Conservation (phyloP, 208 protist species). For the Herpetomonas samuelpessoai region DNA sequence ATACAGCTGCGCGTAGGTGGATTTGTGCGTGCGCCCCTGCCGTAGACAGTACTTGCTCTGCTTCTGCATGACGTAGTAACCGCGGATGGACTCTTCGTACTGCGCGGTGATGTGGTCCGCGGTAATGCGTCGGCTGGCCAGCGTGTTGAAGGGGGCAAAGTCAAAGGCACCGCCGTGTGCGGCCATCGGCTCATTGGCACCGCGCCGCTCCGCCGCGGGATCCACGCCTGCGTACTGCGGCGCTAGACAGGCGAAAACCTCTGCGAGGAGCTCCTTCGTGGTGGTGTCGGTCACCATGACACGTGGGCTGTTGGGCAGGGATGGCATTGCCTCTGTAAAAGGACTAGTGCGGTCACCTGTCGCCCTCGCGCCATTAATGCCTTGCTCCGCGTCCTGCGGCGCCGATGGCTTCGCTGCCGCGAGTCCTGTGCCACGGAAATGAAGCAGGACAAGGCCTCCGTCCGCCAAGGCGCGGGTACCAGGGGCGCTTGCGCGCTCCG, state of each 20-base stretch:
- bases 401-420: not conserved
- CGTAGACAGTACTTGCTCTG: constrained; percentile 68
- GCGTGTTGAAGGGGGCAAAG: not conserved
- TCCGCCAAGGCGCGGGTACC: not conserved
- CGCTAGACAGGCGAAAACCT: constrained; percentile 71
- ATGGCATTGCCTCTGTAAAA: constrained; percentile 44
- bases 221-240: constrained; percentile 32
- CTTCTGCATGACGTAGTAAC: constrained; percentile 85
- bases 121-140: constrained; percentile 16
- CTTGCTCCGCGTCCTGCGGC: not conserved
- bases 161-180: not conserved
- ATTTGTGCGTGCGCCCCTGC: constrained; percentile 49
- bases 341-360: constrained; percentile 3
- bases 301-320: constrained; percentile 43
- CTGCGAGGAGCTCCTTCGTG: constrained; percentile 48
- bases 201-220: not conserved
- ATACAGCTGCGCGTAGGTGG: constrained; percentile 83
- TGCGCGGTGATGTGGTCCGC: constrained; percentile 55
- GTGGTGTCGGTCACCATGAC: constrained; percentile 32
- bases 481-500: not conserved
- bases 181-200: not conserved
- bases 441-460: not conserved
- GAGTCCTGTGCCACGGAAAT: not conserved
- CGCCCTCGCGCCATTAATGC: not conserved
- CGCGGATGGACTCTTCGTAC: constrained; percentile 74